A percentile compares a stretch with the other conserved stretches of the same genome.
Evolutionary conservation across 2,329 filamentous ascomycete species (phyloP).

Genomic region (Nothophoma quercina): DNA sequence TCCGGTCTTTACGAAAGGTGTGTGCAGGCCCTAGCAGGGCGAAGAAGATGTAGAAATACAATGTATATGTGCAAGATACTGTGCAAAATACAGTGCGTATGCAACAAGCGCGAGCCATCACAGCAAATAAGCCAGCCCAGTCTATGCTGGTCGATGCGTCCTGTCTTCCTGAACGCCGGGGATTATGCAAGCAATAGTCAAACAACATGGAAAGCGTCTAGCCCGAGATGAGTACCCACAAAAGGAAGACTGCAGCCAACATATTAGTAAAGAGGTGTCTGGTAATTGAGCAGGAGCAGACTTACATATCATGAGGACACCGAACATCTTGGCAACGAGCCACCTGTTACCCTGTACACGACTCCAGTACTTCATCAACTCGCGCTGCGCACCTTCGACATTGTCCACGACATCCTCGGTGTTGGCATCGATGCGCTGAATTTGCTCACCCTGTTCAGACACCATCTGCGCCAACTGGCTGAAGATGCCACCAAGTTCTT

Average conservation of each 20-base stretch:
- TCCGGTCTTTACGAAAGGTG: conserved; percentile 3
- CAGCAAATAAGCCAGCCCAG: conserved; percentile 1
- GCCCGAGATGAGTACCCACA: conserved; percentile 73
- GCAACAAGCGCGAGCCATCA: conserved; percentile 14
- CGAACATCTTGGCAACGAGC: conserved; percentile 85
- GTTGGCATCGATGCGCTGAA: conserved; percentile 95
- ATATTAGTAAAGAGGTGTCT: not conserved
- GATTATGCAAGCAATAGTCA: conserved; percentile 21
- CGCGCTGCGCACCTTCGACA: conserved; percentile 93
- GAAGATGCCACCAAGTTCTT: conserved; percentile 90
- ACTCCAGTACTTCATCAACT: conserved; percentile 96
- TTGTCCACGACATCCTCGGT: conserved; percentile 98
- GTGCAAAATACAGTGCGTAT: conserved; percentile 14
- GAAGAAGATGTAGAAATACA: conserved; percentile 15
- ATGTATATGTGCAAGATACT: conserved; percentile 13
- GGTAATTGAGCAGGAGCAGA: conserved; percentile 17
- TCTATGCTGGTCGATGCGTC: conserved; percentile 18
- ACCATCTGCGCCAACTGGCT: conserved; percentile 97
- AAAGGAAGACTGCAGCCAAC: conserved; percentile 52
- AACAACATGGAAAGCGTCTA: conserved; percentile 37
- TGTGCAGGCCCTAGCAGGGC: not conserved
- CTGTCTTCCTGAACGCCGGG: conserved; percentile 33
- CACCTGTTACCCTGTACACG: conserved; percentile 93
- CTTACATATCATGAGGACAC: conserved; percentile 90
- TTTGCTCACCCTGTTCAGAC: conserved; percentile 96